phyloP scores from a whole-genome alignment of 2,329 filamentous ascomycete species.

The Phialemoniopsis sp. region DNA sequence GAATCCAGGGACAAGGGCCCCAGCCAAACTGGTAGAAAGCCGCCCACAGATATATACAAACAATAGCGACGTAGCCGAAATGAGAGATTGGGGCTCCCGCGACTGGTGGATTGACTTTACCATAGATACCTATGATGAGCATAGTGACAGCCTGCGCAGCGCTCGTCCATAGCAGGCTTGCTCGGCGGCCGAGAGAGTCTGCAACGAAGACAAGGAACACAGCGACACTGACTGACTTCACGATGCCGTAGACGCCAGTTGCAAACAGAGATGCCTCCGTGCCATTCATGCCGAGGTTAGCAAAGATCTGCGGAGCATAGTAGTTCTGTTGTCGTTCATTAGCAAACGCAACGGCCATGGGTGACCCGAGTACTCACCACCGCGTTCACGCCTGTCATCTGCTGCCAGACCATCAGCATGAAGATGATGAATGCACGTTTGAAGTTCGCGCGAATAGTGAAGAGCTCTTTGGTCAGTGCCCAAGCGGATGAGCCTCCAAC shows the following conservation, averaged over 20 bases:
- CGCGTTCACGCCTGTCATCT: conserved; percentile 54
- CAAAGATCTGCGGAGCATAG: conserved; percentile 50
- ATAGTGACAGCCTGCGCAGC: conserved; percentile 35
- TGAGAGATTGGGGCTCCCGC: not conserved
- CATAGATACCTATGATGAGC: conserved; percentile 1
- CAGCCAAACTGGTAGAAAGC: conserved; percentile 52
- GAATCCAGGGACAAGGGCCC: too few relatives aligned
- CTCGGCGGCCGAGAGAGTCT: conserved; percentile 45
- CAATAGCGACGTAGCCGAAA: conserved; percentile 47
- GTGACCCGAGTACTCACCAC: too few relatives aligned
- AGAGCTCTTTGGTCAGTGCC: too few relatives aligned
- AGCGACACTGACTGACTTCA: conserved; percentile 54
- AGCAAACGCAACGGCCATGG: too few relatives aligned
- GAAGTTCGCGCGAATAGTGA: too few relatives aligned
- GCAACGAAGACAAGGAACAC: conserved; percentile 52
- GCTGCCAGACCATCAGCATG: conserved; percentile 52
- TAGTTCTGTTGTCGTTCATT: too few relatives aligned
- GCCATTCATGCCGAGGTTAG: conserved; percentile 42
- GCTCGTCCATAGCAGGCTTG: conserved; percentile 40
- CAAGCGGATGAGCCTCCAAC: too few relatives aligned
- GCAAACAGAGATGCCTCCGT: conserved; percentile 41
- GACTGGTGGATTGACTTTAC: too few relatives aligned
- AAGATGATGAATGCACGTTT: too few relatives aligned
- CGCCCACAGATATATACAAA: conserved; percentile 50
- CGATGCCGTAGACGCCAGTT: conserved; percentile 49